Percentiles rank a stretch among this genome's conserved stretches.
phyloP scores from a whole-genome alignment of 2,329 filamentous ascomycete species.

The Phialophora verrucosa region DNA sequence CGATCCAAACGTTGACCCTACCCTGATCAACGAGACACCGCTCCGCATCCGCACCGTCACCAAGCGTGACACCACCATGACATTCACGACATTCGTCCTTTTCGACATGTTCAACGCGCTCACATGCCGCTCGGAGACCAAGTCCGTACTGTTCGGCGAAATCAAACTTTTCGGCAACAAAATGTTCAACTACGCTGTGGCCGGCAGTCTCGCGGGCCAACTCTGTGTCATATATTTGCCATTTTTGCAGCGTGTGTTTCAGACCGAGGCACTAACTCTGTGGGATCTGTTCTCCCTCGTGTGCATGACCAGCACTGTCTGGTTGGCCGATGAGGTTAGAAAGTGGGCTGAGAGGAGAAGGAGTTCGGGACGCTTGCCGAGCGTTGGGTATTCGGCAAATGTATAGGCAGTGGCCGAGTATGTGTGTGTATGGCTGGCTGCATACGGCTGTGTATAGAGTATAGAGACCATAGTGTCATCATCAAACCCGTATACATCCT shows the following conservation, averaged over 20 bases:
- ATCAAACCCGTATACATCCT: background rate
- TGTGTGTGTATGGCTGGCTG: background rate
- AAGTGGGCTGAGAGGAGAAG: conserved; percentile 72
- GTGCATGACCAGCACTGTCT: conserved; percentile 82
- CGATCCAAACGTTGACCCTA: conserved; percentile 46
- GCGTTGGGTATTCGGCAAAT: conserved; percentile 39
- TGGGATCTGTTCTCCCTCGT: conserved; percentile 76
- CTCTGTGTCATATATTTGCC: conserved; percentile 92
- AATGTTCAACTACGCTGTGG: conserved; percentile 96
- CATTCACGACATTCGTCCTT: conserved; percentile 97
- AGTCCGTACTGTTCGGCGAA: conserved; percentile 86
- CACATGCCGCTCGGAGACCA: conserved; percentile 87
- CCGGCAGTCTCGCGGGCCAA: conserved; percentile 82
- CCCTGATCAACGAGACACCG: conserved; percentile 15
- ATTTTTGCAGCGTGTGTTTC: conserved; percentile 90
- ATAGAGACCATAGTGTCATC: background rate
- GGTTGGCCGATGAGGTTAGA: conserved; percentile 90
- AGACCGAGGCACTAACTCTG: conserved; percentile 82
- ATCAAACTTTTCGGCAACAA: conserved; percentile 82
- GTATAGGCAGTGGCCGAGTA: conserved; percentile 26
- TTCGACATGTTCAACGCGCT: conserved; percentile 99
- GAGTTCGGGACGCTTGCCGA: conserved; percentile 31
- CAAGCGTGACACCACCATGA: conserved; percentile 97
- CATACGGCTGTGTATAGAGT: conserved; percentile 21
- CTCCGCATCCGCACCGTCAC: conserved; percentile 69